phyloP scores from a whole-genome alignment of 371 early-diverging fungal species.

The Rhizopus microsporus region DNA sequence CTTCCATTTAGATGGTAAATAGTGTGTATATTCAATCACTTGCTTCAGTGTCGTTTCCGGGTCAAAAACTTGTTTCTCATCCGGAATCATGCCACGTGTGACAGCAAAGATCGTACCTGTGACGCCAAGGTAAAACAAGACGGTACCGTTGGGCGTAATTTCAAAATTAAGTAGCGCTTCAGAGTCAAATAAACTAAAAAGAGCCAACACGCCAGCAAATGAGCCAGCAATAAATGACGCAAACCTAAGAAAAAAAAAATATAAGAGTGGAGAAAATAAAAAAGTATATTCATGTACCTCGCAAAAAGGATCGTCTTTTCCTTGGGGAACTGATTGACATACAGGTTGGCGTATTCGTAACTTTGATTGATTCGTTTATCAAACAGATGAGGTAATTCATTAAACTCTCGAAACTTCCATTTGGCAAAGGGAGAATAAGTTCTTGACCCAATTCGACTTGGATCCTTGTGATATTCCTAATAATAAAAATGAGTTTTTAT shows the following conservation, averaged over 20 bases:
- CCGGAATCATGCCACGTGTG: conserved; percentile 83
- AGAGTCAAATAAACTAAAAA: conserved; percentile 84
- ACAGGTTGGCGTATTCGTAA: conserved; percentile 74
- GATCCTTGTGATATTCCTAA: conserved; percentile 88
- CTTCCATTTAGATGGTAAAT: conserved; percentile 87
- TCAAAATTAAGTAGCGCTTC: conserved; percentile 88
- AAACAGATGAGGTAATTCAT: conserved; percentile 94
- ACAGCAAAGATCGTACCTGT: conserved; percentile 87
- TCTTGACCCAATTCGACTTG: conserved; percentile 79
- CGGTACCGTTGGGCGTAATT: conserved; percentile 82
- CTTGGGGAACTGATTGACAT: conserved; percentile 90
- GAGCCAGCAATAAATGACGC: conserved; percentile 90
- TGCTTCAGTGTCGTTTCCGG: conserved; percentile 75
- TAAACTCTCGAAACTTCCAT: conserved; percentile 96
- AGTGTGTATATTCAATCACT: conserved; percentile 88
- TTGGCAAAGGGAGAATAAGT: conserved; percentile 84
- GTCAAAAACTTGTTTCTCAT: conserved; percentile 78
- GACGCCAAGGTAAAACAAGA: conserved; percentile 89
- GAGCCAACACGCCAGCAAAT: conserved; percentile 80
- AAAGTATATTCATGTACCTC: conserved; percentile 43
- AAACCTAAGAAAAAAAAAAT: conserved; percentile 57
- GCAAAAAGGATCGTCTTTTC: conserved; percentile 77
- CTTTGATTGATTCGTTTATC: conserved; percentile 73
- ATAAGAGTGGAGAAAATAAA: background rate
- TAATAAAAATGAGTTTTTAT: background rate